phyloP scores from a whole-genome alignment of 305 asterid species.

The Vinca major region DNA sequence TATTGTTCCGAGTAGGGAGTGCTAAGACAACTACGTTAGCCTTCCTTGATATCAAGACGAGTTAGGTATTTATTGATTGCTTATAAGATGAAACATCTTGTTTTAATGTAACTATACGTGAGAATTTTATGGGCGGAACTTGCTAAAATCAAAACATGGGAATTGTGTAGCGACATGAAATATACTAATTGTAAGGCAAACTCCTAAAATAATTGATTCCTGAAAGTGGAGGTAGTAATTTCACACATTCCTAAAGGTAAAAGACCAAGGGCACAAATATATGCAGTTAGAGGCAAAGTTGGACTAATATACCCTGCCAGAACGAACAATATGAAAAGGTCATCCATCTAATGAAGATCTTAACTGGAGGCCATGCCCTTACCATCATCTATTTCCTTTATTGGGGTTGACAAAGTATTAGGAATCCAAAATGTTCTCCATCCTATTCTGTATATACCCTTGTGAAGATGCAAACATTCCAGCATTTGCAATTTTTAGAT shows the following conservation, averaged over 20 bases:
- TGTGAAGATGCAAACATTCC: not conserved
- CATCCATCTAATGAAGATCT: not conserved
- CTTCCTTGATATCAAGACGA: not conserved
- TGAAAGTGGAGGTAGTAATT: not conserved
- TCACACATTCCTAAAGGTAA: not conserved
- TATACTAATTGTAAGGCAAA: not conserved
- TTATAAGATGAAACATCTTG: not conserved
- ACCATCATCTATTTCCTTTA: no score
- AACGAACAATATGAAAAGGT: not conserved
- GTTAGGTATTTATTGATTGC: not conserved
- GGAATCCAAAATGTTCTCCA: not conserved
- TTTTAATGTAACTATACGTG: not conserved
- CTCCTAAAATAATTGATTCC: not conserved
- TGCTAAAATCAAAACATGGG: not conserved
- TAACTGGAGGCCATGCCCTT: not conserved
- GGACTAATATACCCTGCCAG: not conserved
- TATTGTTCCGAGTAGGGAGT: no score
- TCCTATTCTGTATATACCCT: not conserved
- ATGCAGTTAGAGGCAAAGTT: not conserved
- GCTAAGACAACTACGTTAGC: no score
- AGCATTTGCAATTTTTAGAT: not conserved
- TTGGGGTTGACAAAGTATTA: no score
- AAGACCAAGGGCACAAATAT: not conserved
- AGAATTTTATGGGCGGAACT: no score
- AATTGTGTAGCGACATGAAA: not conserved